These are phyloP conservation scores for Leccinum rimulosum DNA, from an alignment of 768 basidiomycete genomes.

Conservation along the genomic window DNA sequence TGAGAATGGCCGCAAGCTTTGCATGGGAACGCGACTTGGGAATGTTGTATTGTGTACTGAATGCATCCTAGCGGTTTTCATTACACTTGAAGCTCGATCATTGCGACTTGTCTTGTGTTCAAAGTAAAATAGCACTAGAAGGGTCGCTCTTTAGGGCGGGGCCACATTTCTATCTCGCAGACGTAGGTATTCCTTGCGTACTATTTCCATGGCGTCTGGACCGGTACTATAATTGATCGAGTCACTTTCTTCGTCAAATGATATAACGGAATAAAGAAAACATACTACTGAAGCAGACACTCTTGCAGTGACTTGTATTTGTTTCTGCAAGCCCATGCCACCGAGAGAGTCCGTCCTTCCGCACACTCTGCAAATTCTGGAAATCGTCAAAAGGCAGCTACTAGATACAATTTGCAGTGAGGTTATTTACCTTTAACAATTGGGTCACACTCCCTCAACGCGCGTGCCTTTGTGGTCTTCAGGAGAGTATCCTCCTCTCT, in stretches of 20 bases:
- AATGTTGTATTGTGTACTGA: conserved; percentile 1
- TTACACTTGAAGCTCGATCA: background rate
- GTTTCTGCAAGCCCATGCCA: conserved; percentile 79
- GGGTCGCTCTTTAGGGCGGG: background rate
- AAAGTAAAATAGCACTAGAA: background rate
- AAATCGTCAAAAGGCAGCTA: background rate
- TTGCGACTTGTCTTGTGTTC: background rate
- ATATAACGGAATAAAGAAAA: conserved; percentile 5
- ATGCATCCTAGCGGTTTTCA: conserved; percentile 9
- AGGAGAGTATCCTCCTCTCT: conserved; percentile 85
- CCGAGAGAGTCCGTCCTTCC: conserved; percentile 74
- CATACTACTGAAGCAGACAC: conserved; percentile 81
- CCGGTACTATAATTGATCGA: conserved; percentile 49
- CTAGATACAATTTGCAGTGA: background rate
- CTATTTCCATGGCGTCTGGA: conserved; percentile 68
- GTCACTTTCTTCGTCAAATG: background rate
- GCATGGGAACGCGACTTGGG: background rate
- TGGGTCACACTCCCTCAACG: conserved; percentile 74
- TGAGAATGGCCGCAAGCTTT: conserved; percentile 19
- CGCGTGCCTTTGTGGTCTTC: conserved; percentile 77
- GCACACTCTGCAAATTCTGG: conserved; percentile 86
- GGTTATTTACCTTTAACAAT: conserved; percentile 59
- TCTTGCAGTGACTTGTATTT: conserved; percentile 68
- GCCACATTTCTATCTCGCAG: conserved; percentile 43
- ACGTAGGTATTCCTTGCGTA: conserved; percentile 72